Conservation (phyloP, 2,329 filamentous ascomycete species). For the Diaporthe helianthi region DNA sequence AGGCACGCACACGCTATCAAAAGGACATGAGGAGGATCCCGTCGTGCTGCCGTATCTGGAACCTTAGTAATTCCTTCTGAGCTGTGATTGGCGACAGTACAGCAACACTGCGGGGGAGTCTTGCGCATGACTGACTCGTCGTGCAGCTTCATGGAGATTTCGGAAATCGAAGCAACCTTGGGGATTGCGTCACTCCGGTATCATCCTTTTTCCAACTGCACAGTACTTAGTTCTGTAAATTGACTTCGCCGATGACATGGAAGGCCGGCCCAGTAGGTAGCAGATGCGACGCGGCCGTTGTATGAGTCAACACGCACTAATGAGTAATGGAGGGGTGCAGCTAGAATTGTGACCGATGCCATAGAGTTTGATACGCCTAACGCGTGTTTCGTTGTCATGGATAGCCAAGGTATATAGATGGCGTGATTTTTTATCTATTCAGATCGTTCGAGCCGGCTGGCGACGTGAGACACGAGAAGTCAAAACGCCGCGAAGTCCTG, state of each 20-base stretch:
- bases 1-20: not conserved
- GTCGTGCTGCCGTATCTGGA: not conserved
- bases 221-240: conserved; percentile 11
- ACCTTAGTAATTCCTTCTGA: not conserved
- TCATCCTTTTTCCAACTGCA: not conserved
- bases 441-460: not conserved
- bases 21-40: not conserved
- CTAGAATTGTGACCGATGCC: not conserved
- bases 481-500: conserved; percentile 2
- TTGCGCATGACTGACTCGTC: conserved; percentile 18
- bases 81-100: not conserved
- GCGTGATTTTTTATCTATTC: not conserved
- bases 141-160: conserved; percentile 4
- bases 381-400: conserved; percentile 18
- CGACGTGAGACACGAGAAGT: conserved; percentile 20
- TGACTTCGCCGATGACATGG: conserved; percentile 15
- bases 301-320: not conserved
- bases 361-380: conserved; percentile 13
- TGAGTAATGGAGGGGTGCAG: not conserved
- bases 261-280: conserved; percentile 6
- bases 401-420: not conserved
- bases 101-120: not conserved
- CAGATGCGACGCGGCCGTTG: conserved; percentile 6
- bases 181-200: conserved; percentile 16
- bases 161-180: not conserved